A percentile compares a stretch with the other conserved stretches of the same genome.
Evolutionary conservation across 2,329 filamentous ascomycete genomes (phyloP).

Genomic region (Sporothrix inflata): DNA sequence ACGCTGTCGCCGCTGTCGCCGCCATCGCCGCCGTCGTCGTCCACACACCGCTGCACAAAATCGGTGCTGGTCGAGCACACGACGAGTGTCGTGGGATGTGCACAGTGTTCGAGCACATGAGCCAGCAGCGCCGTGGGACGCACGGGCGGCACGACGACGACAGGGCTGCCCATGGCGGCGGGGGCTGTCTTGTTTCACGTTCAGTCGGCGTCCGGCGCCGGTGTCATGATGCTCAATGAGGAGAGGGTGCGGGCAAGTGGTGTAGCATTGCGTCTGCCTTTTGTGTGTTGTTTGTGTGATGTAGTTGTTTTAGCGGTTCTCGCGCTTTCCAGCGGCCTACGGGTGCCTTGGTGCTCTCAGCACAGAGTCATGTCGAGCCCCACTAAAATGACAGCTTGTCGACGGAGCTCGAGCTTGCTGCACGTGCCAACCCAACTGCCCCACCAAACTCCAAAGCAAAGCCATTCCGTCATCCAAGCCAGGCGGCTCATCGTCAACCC

Average conservation of each 20-base stretch:
- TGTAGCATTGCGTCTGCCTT: neutral
- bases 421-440: conserved; percentile 15
- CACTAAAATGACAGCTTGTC: conserved; percentile 16
- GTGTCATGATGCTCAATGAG: neutral
- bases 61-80: conserved; percentile 67
- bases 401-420: neutral
- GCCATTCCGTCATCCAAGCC: conserved; percentile 20
- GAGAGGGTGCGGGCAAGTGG: neutral
- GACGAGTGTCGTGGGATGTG: conserved; percentile 66
- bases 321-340: neutral
- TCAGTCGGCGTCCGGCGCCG: neutral
- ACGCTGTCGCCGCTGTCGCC: conserved; percentile 41
- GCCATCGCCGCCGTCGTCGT: conserved; percentile 37
- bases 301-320: neutral
- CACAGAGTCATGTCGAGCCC: neutral
- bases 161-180: conserved; percentile 22
- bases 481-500: neutral
- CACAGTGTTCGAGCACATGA: conserved; percentile 61
- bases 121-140: conserved; percentile 65
- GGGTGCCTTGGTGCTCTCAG: no score
- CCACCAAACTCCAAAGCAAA: conserved; percentile 19
- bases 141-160: conserved; percentile 57
- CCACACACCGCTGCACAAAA: conserved; percentile 65
- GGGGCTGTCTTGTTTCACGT: neutral
- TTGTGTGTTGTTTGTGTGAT: neutral